Conservation (phyloP, 768 basidiomycete genomes). For the Floccularia luteovirens region DNA sequence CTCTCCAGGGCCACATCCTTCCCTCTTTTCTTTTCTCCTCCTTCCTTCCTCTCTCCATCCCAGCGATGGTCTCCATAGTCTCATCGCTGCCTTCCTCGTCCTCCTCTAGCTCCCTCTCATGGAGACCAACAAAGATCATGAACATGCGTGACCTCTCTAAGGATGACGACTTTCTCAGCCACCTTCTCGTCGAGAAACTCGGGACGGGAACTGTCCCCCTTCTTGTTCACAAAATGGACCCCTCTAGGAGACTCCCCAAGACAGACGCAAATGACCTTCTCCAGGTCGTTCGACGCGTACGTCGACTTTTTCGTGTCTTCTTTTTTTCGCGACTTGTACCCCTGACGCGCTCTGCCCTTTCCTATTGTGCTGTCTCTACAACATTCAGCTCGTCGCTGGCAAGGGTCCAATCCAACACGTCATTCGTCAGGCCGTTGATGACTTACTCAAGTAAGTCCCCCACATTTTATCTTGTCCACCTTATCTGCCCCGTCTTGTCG, state of each 20-base stretch:
- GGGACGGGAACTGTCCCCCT: conserved; percentile 77
- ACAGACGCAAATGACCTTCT: conserved; percentile 63
- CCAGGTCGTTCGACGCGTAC: conserved; percentile 70
- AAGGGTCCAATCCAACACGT: conserved; percentile 50
- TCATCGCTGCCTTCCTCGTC: conserved; percentile 12
- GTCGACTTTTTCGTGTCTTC: conserved; percentile 14
- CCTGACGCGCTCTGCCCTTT: conserved; percentile 15
- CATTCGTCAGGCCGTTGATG: conserved; percentile 69
- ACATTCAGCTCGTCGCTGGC: conserved; percentile 46
- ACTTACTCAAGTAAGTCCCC: conserved; percentile 60
- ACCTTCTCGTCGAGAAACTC: conserved; percentile 84
- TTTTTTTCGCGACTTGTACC: conserved; percentile 14
- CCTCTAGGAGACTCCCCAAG: conserved; percentile 69
- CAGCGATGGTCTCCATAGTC: too few relatives aligned
- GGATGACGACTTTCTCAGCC: conserved; percentile 88
- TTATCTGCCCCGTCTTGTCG: background rate
- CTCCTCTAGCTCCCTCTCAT: conserved; percentile 28
- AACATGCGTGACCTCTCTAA: conserved; percentile 85
- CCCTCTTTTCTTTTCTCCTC: too few relatives aligned
- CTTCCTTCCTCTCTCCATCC: too few relatives aligned
- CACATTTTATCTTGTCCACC: conserved; percentile 4
- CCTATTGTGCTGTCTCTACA: conserved; percentile 9
- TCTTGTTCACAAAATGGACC: conserved; percentile 87
- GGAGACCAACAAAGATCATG: conserved; percentile 86
- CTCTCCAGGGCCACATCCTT: too few relatives aligned